Conservation (phyloP, 106 monocot genomes). For the Chionographis japonica region DNA sequence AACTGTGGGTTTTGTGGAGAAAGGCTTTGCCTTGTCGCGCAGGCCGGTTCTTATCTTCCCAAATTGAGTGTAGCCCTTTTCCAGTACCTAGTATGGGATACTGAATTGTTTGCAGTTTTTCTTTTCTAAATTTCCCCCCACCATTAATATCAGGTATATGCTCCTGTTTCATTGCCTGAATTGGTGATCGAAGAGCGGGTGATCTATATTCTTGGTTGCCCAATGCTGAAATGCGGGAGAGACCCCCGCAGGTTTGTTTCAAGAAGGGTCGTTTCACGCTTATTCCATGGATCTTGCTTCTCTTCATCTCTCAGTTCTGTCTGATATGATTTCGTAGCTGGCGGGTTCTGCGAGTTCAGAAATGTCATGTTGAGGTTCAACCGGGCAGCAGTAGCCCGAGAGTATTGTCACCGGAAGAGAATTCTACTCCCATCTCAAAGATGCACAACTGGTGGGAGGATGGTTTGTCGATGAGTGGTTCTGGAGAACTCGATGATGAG, state of each 20-base stretch:
- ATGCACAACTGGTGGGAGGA: slow-evolving; percentile 4
- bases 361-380: slow-evolving; percentile 18
- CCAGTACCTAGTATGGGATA: not conserved
- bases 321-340: slow-evolving; percentile 40
- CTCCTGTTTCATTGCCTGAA: slow-evolving; percentile 41
- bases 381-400: not conserved
- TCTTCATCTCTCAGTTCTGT: slow-evolving; percentile 6
- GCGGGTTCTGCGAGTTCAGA: slow-evolving; percentile 68
- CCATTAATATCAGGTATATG: slow-evolving; percentile 49
- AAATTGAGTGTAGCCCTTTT: not conserved
- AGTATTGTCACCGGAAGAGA: slow-evolving; percentile 11
- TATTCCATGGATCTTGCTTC: not conserved
- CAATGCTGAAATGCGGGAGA: slow-evolving; percentile 36
- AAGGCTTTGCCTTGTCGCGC: slow-evolving; percentile 60
- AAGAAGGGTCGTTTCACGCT: not conserved
- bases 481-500: slow-evolving; percentile 20
- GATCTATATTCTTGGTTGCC: slow-evolving; percentile 66
- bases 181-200: slow-evolving; percentile 54
- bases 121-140: not conserved
- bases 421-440: slow-evolving; percentile 5
- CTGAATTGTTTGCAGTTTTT: not conserved
- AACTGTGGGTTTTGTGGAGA: slow-evolving; percentile 59
- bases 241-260: slow-evolving; percentile 38
- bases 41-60: slow-evolving; percentile 31
- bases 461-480: not conserved